Evolutionary conservation across 768 basidiomycete genomes (phyloP), one percentile per base, ranked within the genome.

Genomic region (Suillus fuscotomentosus): DNA sequence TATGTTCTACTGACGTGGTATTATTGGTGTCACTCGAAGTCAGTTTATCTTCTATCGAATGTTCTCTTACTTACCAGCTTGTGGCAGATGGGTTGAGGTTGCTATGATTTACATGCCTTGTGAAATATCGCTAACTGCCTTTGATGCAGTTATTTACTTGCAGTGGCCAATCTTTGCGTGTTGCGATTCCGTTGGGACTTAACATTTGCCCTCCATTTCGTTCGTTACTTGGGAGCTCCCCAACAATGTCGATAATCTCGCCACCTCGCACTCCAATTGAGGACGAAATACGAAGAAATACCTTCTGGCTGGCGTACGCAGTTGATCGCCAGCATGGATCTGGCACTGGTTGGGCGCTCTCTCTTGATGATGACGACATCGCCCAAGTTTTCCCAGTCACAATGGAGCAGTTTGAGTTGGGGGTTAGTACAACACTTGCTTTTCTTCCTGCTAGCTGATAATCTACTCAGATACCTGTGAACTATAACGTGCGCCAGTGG

Each of bases 11-110:
- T 91, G 51, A 82, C 83, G 10, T 90, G 89, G 87, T 90, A 88
- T 73, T 89, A 89, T 68, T 90, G 88, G 84, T 86, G 83, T 55
- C 87, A 91, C 72, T 88, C 87, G 56, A 87, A 84, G 88, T 86
- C 65, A 65, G 81, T 11, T 31, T 70, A n/a, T 63, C 38, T 27
- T 45, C 50, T 36, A n/a, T 61, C 51, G 22, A 34, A 31, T 42
- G 1, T 5, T 51, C 42, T 38, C 36, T 47, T 27, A 66, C 45
- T 36, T 9, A 38, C 24, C 55, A 10, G 8, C 31, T 41, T 31
- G 60, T 41, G 51, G 24, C 66, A 90, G 89, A 82, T 91, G 89
- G 89, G 86, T 88, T 17, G 90, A 92, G 74, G 90, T 90, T 72
- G 70, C 74, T 63, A 61, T 31, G 36, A 45, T 14, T 55, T 61